A percentile compares a stretch with the other conserved stretches of the same genome.
These are phyloP conservation scores for Paramarasmius palmivorus DNA, from an alignment of 1,284 basidiomycete species.

Conservation along the genomic window DNA sequence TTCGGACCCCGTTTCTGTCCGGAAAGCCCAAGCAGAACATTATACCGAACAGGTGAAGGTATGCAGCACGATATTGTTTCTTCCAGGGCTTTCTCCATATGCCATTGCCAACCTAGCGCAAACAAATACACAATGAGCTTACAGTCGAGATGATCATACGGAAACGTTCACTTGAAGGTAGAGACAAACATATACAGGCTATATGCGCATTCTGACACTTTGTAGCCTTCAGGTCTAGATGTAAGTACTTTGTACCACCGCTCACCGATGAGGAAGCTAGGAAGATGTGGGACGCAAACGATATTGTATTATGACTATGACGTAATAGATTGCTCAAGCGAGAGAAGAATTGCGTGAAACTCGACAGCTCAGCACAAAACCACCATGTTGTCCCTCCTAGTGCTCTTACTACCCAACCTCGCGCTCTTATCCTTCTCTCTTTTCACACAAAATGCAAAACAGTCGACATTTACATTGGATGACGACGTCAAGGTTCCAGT, in stretches of 20 bases:
- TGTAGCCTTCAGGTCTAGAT: conserved; percentile 79
- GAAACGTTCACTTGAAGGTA: conserved; percentile 78
- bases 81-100: neutral
- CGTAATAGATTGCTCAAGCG: neutral
- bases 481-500: neutral
- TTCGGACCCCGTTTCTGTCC: conserved; percentile 44
- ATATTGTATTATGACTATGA: conserved; percentile 15
- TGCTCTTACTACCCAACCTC: neutral
- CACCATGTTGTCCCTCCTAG: neutral
- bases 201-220: conserved; percentile 9
- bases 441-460: neutral
- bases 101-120: conserved; percentile 48
- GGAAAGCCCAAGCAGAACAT: conserved; percentile 55
- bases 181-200: conserved; percentile 24
- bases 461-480: neutral
- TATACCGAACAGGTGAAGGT: conserved; percentile 80
- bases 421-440: neutral
- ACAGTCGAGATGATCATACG: conserved; percentile 80
- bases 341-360: neutral
- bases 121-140: conserved; percentile 80
- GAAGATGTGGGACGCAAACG: conserved; percentile 70
- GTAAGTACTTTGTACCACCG: conserved; percentile 80
- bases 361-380: neutral
- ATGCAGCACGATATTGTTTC: conserved; percentile 25
- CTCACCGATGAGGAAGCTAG: conserved; percentile 58